Evolutionary conservation across 768 basidiomycete species (phyloP).

Genomic region (Podaxis rugospora): DNA sequence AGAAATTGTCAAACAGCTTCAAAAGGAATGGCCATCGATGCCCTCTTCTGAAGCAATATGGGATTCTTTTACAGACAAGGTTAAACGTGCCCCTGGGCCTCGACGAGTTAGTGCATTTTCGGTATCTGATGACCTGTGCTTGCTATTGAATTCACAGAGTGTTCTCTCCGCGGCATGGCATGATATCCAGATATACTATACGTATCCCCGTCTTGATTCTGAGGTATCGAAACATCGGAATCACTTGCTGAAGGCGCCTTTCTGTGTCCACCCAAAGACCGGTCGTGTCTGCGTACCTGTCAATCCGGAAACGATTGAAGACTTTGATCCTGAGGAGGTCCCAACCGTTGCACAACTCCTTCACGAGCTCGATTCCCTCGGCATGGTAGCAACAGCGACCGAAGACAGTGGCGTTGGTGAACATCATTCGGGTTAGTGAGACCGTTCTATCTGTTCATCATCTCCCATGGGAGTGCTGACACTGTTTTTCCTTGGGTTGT

Average conservation of each 20-base stretch:
- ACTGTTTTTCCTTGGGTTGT: neutral
- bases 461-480: constrained; percentile 7
- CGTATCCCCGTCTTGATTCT: constrained; percentile 92
- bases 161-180: constrained; percentile 54
- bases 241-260: constrained; percentile 96
- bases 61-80: constrained; percentile 50
- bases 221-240: constrained; percentile 98
- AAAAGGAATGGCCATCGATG: constrained; percentile 56
- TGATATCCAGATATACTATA: constrained; percentile 90
- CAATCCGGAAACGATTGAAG: constrained; percentile 67
- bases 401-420: constrained; percentile 19
- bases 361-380: constrained; percentile 50
- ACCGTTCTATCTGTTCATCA: neutral
- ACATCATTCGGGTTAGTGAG: constrained; percentile 44
- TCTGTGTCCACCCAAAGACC: constrained; percentile 95
- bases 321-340: constrained; percentile 80
- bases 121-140: neutral
- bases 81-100: constrained; percentile 24
- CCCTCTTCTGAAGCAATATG: constrained; percentile 68
- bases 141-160: neutral
- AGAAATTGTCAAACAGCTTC: constrained; percentile 41
- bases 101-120: constrained; percentile 9
- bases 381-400: constrained; percentile 24
- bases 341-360: constrained; percentile 88
- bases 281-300: constrained; percentile 94